A percentile compares a stretch with the other conserved stretches of the same genome.
Evolutionary conservation across 139 green algal species (phyloP).

Genomic region (Chlamydomonas incerta): DNA sequence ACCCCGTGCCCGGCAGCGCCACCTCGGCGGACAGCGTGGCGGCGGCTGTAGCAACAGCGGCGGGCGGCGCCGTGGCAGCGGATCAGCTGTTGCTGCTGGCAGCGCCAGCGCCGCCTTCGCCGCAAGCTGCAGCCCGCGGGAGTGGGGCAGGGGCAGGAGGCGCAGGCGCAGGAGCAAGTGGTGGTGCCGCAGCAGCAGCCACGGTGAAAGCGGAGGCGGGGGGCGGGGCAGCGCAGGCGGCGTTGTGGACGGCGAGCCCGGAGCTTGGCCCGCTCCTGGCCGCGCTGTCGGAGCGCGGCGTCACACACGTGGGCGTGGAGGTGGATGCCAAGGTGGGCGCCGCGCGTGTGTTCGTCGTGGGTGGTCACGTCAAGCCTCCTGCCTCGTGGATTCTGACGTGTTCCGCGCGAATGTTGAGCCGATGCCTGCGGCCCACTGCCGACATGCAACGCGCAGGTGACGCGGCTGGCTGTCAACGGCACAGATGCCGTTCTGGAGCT

Average conservation of each 20-base stretch:
- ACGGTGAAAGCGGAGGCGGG: no score
- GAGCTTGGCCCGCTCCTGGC: conserved; percentile 5
- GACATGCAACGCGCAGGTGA: not conserved
- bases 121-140: not conserved
- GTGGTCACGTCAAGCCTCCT: no score
- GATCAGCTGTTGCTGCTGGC: conserved; percentile 33
- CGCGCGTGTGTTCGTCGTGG: no score
- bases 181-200: no score
- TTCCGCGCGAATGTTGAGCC: not conserved
- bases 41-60: not conserved
- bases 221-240: no score
- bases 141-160: not conserved
- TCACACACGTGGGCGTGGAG: not conserved
- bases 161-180: no score
- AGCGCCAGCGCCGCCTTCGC: not conserved
- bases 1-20: conserved; percentile 1
- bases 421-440: no score
- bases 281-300: conserved; percentile 7
- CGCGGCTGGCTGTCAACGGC: not conserved
- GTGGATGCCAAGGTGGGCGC: not conserved
- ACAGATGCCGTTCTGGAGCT: conserved; percentile 4
- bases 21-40: conserved; percentile 1
- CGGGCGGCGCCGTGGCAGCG: conserved; percentile 6
- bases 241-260: no score
- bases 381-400: no score